Evolutionary conservation across 176 grass and related monocot genomes (phyloP), one percentile per base, ranked within the genome.

Genomic region (Pontederia crassipes): DNA sequence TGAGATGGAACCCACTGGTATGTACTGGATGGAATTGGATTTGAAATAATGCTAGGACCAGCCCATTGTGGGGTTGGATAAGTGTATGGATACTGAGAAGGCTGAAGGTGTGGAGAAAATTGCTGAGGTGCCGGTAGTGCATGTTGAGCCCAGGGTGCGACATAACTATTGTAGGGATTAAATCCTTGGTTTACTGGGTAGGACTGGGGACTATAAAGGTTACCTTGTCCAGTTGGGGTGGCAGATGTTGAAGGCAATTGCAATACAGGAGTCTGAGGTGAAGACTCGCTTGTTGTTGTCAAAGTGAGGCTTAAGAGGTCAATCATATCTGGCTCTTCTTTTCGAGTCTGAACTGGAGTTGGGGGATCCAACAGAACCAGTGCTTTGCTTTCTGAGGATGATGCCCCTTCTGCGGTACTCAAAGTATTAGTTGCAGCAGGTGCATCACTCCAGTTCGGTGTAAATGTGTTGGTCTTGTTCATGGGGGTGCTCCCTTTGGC

Each of bases 281-380:
- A 46, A 20, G 66, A 69, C 8, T 62, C 77, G 77, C 29, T 40
- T 40, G 32, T 64, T 68, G 72, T 74, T 24, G 53, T 85, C 53
- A 97, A 82, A 50, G 87, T 77, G 63, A 97, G 79, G 62, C 84
- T 88, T 69, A 96, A 70, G 59, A 97, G 84, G 63, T 91, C 76
- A n/a, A 91, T 88, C 81, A 97, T 81, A 72, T 88, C 92, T 59
- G 80, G 70, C 48, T 80, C 87, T 73, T 88, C 29, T 72, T 67
- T 64, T 54, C 46, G 60, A 15, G 56, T 61, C 13, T 54, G 77
- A 51, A 75, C 81, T 73, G 79, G 84, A 66, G 71, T 7, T 3
- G 68, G 69, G 16, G 58, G 81, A 28, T 91, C 87, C 17, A 97
- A 51, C 54, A 63, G 70, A 78, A 91, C 87, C 64, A 97, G 72